Percentiles rank a stretch among this genome's conserved stretches.
Evolutionary conservation across 78 protist species (phyloP).

Genomic region (Dictyostelium purpureum): DNA sequence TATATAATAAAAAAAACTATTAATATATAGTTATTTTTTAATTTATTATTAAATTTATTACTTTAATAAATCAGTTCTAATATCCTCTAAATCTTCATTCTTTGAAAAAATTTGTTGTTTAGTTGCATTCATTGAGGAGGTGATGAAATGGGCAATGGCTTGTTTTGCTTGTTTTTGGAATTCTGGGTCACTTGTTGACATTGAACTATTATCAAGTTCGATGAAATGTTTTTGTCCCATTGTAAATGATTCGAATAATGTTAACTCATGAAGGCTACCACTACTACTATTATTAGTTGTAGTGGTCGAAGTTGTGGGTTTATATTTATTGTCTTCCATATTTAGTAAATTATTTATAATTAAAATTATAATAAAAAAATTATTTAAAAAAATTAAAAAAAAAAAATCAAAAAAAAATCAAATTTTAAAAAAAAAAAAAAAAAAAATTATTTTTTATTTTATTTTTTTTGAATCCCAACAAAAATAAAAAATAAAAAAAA

Average conservation of each 20-base stretch:
- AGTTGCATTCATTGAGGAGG: slow-evolving; percentile 1
- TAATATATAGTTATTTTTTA: background rate
- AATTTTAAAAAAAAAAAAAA: too few relatives aligned
- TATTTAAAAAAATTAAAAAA: too few relatives aligned
- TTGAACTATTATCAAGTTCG: slow-evolving; percentile 20
- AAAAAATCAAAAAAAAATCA: too few relatives aligned
- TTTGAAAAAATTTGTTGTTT: slow-evolving; percentile 47
- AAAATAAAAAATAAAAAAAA: background rate
- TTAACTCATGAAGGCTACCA: background rate
- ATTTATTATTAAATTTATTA: background rate
- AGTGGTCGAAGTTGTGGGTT: background rate
- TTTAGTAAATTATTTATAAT: background rate
- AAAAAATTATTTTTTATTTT: background rate
- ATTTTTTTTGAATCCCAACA: background rate
- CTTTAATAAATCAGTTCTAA: slow-evolving; percentile 78
- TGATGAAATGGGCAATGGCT: slow-evolving; percentile 24
- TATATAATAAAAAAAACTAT: background rate
- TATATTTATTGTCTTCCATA: background rate
- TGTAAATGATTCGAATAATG: slow-evolving; percentile 42
- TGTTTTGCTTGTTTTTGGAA: slow-evolving; percentile 35
- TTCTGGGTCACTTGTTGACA: slow-evolving; percentile 32
- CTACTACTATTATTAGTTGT: background rate
- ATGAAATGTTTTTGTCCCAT: slow-evolving; percentile 46
- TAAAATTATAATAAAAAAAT: background rate
- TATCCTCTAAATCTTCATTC: slow-evolving; percentile 75